These are phyloP conservation scores for Aspergillus phoenicis DNA, from an alignment of 2,329 filamentous ascomycete species.

Conservation along the genomic window DNA sequence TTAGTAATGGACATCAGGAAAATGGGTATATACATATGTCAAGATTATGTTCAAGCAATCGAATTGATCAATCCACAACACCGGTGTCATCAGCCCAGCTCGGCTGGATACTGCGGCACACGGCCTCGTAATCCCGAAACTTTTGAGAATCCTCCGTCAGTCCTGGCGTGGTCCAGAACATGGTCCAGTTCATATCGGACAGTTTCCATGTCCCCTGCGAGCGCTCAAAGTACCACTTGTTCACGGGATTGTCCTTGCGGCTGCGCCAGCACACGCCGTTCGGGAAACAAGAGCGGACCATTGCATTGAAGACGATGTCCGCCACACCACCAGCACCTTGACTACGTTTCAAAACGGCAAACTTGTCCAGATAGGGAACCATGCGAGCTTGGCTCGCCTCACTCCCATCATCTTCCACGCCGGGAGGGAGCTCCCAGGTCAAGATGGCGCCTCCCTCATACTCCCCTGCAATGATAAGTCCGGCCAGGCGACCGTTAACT, in stretches of 20 bases:
- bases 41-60: not conserved
- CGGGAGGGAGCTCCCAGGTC: conserved; percentile 83
- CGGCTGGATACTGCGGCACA: conserved; percentile 65
- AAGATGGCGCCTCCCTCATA: conserved; percentile 95
- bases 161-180: conserved; percentile 93
- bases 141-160: conserved; percentile 56
- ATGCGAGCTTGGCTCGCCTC: conserved; percentile 60
- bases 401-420: conserved; percentile 57
- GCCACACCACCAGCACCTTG: conserved; percentile 92
- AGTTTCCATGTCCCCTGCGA: conserved; percentile 82
- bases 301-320: conserved; percentile 93
- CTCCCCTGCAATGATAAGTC: conserved; percentile 90
- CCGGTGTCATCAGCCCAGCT: conserved; percentile 51
- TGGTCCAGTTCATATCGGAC: conserved; percentile 82
- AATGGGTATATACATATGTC: not conserved
- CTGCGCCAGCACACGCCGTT: conserved; percentile 90
- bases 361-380: conserved; percentile 96
- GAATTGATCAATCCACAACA: conserved; percentile 54
- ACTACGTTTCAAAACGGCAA: conserved; percentile 83
- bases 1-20: too few relatives aligned
- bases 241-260: conserved; percentile 87
- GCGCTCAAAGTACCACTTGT: conserved; percentile 99
- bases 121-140: conserved; percentile 71
- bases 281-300: conserved; percentile 88
- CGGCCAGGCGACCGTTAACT: conserved; percentile 79